phyloP scores from a whole-genome alignment of 257 asterid species.

The Linderniella brevidens region DNA sequence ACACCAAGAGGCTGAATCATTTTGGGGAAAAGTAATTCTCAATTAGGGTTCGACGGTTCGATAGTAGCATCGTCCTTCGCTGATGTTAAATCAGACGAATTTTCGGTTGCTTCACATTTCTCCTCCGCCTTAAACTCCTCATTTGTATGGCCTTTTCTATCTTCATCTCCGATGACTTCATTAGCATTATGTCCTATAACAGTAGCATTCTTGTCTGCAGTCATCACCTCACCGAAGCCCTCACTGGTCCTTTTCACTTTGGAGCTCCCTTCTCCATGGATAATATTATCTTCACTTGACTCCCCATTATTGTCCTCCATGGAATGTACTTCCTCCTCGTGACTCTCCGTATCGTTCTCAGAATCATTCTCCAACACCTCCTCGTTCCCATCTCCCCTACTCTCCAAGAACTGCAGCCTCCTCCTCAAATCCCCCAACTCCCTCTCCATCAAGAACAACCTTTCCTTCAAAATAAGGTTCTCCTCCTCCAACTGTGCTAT shows the following conservation, averaged over 20 bases:
- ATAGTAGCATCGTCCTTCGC: too few species aligned
- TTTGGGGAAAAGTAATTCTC: too few species aligned
- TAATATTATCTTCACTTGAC: constrained; percentile 18
- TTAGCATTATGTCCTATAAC: too few species aligned
- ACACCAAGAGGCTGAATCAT: too few species aligned
- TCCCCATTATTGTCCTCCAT: constrained; percentile 38
- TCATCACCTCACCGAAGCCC: neutral
- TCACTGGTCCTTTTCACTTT: constrained; percentile 9
- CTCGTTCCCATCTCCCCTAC: constrained; percentile 29
- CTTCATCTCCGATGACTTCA: too few species aligned
- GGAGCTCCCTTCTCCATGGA: constrained; percentile 11
- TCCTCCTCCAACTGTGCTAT: constrained; percentile 74
- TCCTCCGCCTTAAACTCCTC: too few species aligned
- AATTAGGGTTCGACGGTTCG: too few species aligned
- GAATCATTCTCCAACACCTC: constrained; percentile 48
- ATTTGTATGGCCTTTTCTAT: too few species aligned
- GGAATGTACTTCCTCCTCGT: constrained; percentile 31
- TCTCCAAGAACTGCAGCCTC: constrained; percentile 51
- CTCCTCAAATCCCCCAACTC: constrained; percentile 56
- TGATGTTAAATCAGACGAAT: too few species aligned
- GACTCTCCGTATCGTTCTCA: constrained; percentile 47
- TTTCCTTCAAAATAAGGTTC: constrained; percentile 57
- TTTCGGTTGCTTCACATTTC: too few species aligned
- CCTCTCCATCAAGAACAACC: constrained; percentile 66
- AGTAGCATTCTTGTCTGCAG: constrained; percentile 4